Evolutionary conservation across 345 rosid species (phyloP), one percentile per base, ranked within the genome.

Genomic region (Salix koriyanagi): DNA sequence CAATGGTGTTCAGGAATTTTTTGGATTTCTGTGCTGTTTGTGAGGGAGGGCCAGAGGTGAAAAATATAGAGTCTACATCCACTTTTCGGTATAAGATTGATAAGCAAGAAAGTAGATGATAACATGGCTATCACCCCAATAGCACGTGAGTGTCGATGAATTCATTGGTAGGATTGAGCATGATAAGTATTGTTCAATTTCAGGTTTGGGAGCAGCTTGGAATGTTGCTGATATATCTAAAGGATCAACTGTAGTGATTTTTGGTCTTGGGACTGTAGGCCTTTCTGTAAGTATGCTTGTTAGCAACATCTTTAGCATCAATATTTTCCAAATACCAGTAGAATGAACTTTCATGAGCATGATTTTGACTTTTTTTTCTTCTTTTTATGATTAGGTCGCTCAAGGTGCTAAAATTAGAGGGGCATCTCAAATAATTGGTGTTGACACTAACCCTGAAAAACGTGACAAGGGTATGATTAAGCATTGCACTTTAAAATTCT

Each of bases 141-240:
- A 13, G 32, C n/a, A 7, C 50, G 25, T 32, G 23, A 70, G 4
- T 48, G 18, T n/a, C 13, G 15, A 65, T 46, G 50, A 0, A 64
- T 28, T 34, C 28, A 1, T 54, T 28, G 5, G 9, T 32, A 10
- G 54, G 12, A 12, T 41, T 48, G 13, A 30, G 34, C 41, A 10
- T 48, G 39, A 74, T 28, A 74, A 16, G 1, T 65, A 72, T 26
- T 32, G 66, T 66, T 44, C 30, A 14, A 72, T 60, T 77, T 48
- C 70, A 93, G 99, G 99, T 74, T 85, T 95, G 82, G 99, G 99
- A 67, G 98, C 98, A 3, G 99, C 98, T 44, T 95, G 98, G 98
- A 95, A 95, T 78, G 99, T 95, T 60, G 99, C 98, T 37, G 72
- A 91, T 75, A 76, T 95, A 84, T 85, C 87, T 2, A 50, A 87